Conservation (phyloP, 2,329 filamentous ascomycete genomes). For the Lasiodiplodia citricola region DNA sequence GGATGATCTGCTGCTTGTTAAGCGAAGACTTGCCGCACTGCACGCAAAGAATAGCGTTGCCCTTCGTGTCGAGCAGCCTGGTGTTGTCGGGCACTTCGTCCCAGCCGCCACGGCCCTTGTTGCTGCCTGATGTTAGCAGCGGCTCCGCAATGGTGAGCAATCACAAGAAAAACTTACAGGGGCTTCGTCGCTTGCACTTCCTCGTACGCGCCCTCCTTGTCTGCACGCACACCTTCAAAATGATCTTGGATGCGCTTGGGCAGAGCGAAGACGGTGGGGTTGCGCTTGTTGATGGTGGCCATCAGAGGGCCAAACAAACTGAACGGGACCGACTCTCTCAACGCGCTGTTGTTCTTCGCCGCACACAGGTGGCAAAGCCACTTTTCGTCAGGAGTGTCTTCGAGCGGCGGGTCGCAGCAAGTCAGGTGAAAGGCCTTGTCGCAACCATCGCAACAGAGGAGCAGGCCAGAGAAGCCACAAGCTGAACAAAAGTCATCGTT, state of each 20-base stretch:
- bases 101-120: constrained; percentile 47
- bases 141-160: constrained; percentile 18
- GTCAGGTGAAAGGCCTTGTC: constrained; percentile 86
- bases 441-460: constrained; percentile 95
- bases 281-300: constrained; percentile 68
- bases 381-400: constrained; percentile 36
- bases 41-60: constrained; percentile 77
- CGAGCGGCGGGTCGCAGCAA: constrained; percentile 83
- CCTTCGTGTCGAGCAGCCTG: constrained; percentile 73
- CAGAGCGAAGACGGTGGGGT: constrained; percentile 72
- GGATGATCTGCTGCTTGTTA: constrained; percentile 74
- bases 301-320: constrained; percentile 66
- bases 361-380: constrained; percentile 85
- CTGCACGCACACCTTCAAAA: constrained; percentile 81
- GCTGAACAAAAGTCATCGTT: constrained; percentile 91
- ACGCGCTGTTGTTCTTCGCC: constrained; percentile 45
- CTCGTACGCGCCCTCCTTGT: constrained; percentile 79
- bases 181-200: constrained; percentile 52
- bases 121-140: constrained; percentile 39
- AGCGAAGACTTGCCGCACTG: constrained; percentile 71
- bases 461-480: constrained; percentile 80
- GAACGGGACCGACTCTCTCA: constrained; percentile 51
- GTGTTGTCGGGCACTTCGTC: constrained; percentile 51
- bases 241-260: constrained; percentile 73
- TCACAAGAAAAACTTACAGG: constrained; percentile 28